Conservation (phyloP, 2,329 filamentous ascomycete species). For the Chaetomium sp. region DNA sequence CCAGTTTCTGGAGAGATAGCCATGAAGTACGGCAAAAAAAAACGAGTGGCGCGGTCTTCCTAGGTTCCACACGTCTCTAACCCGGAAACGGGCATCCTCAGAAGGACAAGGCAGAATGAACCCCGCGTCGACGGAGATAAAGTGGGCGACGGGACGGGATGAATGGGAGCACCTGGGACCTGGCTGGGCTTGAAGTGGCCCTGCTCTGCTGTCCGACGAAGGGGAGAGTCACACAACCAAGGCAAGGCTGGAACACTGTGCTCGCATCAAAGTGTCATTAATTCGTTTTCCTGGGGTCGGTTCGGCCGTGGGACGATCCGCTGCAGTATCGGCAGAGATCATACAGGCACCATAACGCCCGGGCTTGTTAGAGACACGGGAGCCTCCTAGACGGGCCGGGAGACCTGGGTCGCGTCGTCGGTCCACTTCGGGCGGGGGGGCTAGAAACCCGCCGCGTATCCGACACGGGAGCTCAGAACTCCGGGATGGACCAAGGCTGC, state of each 20-base stretch:
- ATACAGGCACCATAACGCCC: conserved; percentile 11
- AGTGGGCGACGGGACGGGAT: conserved; percentile 8
- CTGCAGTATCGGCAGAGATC: conserved; percentile 18
- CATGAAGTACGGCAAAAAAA: conserved; percentile 9
- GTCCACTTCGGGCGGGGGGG: neutral
- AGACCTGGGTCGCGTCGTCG: conserved; percentile 3
- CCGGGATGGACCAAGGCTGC: neutral
- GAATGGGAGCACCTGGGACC: conserved; percentile 7
- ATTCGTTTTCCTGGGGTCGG: conserved; percentile 12
- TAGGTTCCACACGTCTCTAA: conserved; percentile 14
- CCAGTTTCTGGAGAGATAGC: conserved; percentile 2
- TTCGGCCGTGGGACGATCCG: conserved; percentile 12
- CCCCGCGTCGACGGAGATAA: conserved; percentile 17
- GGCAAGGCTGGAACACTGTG: conserved; percentile 11
- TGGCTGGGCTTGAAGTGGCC: neutral
- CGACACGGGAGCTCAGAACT: neutral
- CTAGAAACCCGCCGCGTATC: neutral
- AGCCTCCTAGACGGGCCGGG: conserved; percentile 16
- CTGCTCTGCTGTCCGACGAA: too few species aligned
- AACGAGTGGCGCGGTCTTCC: conserved; percentile 14
- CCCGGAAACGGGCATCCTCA: conserved; percentile 14
- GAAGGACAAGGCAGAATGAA: conserved; percentile 9
- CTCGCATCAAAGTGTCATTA: conserved; percentile 8
- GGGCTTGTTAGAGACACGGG: neutral
- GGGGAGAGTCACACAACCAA: conserved; percentile 10